phyloP scores from a whole-genome alignment of 257 asterid species.

The Fraxinus anomala region DNA sequence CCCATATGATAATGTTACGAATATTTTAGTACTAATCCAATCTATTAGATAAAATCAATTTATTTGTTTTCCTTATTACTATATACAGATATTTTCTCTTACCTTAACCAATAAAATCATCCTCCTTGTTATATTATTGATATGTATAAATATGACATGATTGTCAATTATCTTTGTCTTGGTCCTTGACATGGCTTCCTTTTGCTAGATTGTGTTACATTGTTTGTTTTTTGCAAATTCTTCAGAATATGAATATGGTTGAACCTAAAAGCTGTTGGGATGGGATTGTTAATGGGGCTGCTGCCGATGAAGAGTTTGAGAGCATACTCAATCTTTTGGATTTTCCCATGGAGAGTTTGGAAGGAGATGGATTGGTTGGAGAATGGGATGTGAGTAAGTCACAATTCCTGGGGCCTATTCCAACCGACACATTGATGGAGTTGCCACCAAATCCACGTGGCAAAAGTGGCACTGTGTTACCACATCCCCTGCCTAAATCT shows the following conservation, averaged over 20 bases:
- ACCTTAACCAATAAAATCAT: background rate
- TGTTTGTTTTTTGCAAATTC: constrained; percentile 12
- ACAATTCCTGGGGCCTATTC: constrained; percentile 63
- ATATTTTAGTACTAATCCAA: background rate
- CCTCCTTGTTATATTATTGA: constrained; percentile 16
- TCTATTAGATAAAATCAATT: background rate
- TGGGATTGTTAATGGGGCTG: constrained; percentile 38
- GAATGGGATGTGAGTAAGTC: constrained; percentile 67
- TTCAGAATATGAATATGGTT: constrained; percentile 52
- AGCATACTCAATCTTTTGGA: constrained; percentile 53
- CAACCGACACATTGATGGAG: constrained; percentile 46
- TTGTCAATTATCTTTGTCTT: background rate
- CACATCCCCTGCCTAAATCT: constrained; percentile 21
- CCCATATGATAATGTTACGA: constrained; percentile 4
- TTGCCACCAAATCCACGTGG: constrained; percentile 34
- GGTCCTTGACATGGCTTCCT: background rate
- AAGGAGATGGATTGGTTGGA: constrained; percentile 43
- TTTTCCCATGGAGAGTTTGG: constrained; percentile 73
- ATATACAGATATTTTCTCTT: background rate
- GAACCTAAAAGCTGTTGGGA: constrained; percentile 50
- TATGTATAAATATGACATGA: background rate
- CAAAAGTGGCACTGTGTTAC: constrained; percentile 17
- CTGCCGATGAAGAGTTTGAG: constrained; percentile 44
- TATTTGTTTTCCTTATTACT: background rate
- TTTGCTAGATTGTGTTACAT: constrained; percentile 11